These are phyloP conservation scores for Solanum hybrid DNA, from an alignment of 305 asterid genomes.

Conservation along the genomic window DNA sequence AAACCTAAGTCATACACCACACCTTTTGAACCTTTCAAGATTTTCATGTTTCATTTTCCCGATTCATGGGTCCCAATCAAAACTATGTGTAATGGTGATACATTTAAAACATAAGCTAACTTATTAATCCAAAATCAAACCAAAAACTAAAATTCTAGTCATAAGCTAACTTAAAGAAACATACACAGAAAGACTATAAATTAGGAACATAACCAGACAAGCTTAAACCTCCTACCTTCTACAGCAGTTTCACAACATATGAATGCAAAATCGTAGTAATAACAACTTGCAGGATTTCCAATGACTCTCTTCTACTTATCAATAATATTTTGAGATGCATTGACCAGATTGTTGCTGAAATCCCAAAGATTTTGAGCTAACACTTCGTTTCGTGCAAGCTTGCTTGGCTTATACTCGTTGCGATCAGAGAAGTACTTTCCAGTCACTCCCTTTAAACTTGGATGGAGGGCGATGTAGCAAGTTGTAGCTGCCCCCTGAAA, in stretches of 20 bases:
- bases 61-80: no score
- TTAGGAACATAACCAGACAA: background rate
- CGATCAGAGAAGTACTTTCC: constrained; percentile 72
- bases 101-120: no score
- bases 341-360: constrained; percentile 51
- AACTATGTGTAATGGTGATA: no score
- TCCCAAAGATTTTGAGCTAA: constrained; percentile 70
- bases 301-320: background rate
- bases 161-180: background rate
- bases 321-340: constrained; percentile 25
- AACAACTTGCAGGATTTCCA: background rate
- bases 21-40: no score
- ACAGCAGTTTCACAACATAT: background rate
- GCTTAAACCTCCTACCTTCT: background rate
- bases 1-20: no score
- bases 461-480: constrained; percentile 74
- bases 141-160: background rate
- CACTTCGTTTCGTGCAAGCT: constrained; percentile 29
- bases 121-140: no score
- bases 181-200: background rate
- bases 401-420: constrained; percentile 45
- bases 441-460: constrained; percentile 48
- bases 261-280: background rate
- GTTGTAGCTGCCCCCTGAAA: constrained; percentile 85
- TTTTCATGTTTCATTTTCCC: no score